A percentile compares a stretch with the other conserved stretches of the same genome.
phyloP scores from a whole-genome alignment of 2,329 filamentous ascomycete genomes.

The Helminthosporium solani region DNA sequence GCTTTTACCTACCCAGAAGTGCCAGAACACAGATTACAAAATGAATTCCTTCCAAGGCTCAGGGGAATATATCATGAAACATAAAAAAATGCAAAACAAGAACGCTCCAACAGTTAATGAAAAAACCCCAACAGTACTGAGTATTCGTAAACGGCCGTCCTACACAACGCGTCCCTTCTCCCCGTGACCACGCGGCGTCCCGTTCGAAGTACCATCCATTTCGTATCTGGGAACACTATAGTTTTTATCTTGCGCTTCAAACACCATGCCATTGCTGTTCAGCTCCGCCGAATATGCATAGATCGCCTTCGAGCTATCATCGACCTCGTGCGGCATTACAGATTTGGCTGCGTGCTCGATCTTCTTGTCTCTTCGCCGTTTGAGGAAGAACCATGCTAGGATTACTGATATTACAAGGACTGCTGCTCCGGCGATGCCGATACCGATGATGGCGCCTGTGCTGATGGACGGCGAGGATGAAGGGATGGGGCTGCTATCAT shows the following conservation, averaged over 20 bases:
- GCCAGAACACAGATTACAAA: too few relatives aligned
- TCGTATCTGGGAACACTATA: neutral
- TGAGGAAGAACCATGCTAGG: constrained; percentile 1
- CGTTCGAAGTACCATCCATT: neutral
- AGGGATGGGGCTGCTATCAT: neutral
- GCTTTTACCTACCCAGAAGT: too few relatives aligned
- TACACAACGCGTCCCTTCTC: neutral
- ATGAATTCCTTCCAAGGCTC: too few relatives aligned
- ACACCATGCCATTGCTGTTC: neutral
- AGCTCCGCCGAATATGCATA: constrained; percentile 2
- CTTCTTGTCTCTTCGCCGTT: constrained; percentile 3
- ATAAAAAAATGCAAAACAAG: too few relatives aligned
- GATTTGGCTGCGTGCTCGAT: neutral
- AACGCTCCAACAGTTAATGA: too few relatives aligned
- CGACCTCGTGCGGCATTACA: neutral
- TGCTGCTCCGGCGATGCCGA: constrained; percentile 7
- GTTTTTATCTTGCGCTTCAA: constrained; percentile 1
- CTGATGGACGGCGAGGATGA: constrained; percentile 5
- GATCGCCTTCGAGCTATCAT: neutral
- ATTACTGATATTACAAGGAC: neutral
- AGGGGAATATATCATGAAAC: too few relatives aligned
- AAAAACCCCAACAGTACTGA: too few relatives aligned
- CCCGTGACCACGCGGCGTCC: neutral
- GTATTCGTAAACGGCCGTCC: neutral
- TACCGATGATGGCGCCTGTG: constrained; percentile 15